These are phyloP conservation scores for Hypoxylon rubiginosum DNA, from an alignment of 2,329 filamentous ascomycete species.

Conservation along the genomic window DNA sequence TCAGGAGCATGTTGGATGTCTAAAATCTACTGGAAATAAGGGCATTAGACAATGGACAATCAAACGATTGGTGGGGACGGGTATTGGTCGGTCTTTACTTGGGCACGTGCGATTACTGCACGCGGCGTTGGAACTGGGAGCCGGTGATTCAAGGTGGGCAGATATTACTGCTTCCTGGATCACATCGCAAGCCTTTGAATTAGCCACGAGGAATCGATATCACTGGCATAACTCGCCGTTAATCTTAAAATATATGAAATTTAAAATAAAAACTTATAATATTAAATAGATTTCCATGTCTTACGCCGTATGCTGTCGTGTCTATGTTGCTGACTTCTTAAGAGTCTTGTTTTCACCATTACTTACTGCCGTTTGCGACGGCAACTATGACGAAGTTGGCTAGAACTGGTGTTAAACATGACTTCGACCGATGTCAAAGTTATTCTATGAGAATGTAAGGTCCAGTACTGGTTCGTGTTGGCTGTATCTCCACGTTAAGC, in stretches of 20 bases:
- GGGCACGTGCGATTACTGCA: slow-evolving; percentile 30
- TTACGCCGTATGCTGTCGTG: too few species aligned
- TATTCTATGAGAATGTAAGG: too few species aligned
- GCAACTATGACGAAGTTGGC: too few species aligned
- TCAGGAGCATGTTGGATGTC: slow-evolving; percentile 71
- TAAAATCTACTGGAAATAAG: slow-evolving; percentile 47
- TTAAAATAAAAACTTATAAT: neutral
- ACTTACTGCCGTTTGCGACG: too few species aligned
- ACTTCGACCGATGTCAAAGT: too few species aligned
- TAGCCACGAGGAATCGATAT: neutral
- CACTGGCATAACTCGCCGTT: neutral
- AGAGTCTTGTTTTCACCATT: too few species aligned
- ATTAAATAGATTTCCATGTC: neutral
- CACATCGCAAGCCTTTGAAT: neutral
- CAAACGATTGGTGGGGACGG: neutral
- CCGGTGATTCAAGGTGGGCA: neutral
- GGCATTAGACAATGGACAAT: neutral
- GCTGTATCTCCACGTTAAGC: too few species aligned
- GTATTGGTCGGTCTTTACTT: slow-evolving; percentile 31
- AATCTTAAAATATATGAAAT: neutral
- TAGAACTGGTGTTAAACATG: too few species aligned
- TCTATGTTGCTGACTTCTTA: too few species aligned
- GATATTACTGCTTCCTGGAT: neutral
- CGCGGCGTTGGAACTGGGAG: slow-evolving; percentile 31
- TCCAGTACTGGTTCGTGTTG: too few species aligned